Evolutionary conservation across 106 monocot genomes (phyloP).

Genomic region (Acanthochlamys bracteata): DNA sequence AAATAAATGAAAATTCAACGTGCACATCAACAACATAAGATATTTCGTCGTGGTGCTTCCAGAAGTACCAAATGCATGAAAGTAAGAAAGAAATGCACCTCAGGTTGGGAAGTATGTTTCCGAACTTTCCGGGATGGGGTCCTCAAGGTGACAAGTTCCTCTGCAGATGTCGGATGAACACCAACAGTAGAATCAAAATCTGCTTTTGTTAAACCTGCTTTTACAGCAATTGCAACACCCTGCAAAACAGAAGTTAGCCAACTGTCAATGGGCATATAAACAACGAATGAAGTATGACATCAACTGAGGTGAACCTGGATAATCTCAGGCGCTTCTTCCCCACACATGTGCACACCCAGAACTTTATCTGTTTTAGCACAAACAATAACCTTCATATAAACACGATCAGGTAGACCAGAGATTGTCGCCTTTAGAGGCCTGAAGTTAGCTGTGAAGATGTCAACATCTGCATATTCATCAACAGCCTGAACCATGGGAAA

Average conservation of each 20-base stretch:
- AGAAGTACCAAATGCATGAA: too few species aligned
- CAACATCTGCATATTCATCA: slow-evolving; percentile 80
- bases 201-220: slow-evolving; percentile 73
- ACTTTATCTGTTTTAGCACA: slow-evolving; percentile 86
- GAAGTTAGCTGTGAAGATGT: slow-evolving; percentile 90
- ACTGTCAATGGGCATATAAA: slow-evolving; percentile 1
- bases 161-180: slow-evolving; percentile 89
- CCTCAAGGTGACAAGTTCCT: slow-evolving; percentile 97
- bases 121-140: slow-evolving; percentile 79
- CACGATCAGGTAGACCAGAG: slow-evolving; percentile 92
- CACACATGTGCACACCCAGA: slow-evolving; percentile 98
- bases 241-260: slow-evolving; percentile 8
- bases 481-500: slow-evolving; percentile 45
- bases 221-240: slow-evolving; percentile 95
- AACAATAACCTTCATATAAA: slow-evolving; percentile 88
- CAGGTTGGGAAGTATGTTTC: slow-evolving; percentile 17
- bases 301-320: slow-evolving; percentile 59
- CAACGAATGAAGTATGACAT: slow-evolving; percentile 3
- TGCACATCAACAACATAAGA: too few species aligned
- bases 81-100: slow-evolving; percentile 52
- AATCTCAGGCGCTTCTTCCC: slow-evolving; percentile 92
- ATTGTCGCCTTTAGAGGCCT: slow-evolving; percentile 91
- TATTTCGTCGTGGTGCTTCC: too few species aligned
- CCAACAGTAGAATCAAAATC: slow-evolving; percentile 93
- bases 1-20: too few species aligned